Evolutionary conservation across 805 yeast genomes (phyloP).

Genomic region (Nakazawaea holstii): DNA sequence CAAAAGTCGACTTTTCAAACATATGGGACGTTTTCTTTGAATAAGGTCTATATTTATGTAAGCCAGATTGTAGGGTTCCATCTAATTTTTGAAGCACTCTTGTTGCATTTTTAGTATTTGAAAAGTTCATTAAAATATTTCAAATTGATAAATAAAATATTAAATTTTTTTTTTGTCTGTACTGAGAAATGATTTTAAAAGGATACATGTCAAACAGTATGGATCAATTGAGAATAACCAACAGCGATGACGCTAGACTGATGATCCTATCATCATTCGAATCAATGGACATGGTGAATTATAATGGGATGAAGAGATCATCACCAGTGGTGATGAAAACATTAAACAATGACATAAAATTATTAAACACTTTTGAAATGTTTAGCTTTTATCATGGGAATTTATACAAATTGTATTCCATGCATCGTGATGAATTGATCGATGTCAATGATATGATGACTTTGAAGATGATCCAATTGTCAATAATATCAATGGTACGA

Average conservation of each 20-base stretch:
- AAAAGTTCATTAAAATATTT: too few species aligned
- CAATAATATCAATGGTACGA: background rate
- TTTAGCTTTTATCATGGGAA: constrained; percentile 17
- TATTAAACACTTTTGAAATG: constrained; percentile 17
- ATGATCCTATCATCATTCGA: background rate
- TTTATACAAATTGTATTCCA: background rate
- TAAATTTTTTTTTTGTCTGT: too few species aligned
- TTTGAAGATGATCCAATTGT: constrained; percentile 8
- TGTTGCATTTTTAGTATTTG: too few species aligned
- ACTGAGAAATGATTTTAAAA: background rate
- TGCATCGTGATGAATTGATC: background rate
- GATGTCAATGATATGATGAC: background rate
- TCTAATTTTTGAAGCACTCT: too few species aligned
- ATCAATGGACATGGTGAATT: constrained; percentile 1
- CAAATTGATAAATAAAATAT: too few species aligned
- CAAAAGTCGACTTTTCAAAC: too few species aligned
- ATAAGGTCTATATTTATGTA: too few species aligned
- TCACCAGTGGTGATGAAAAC: background rate
- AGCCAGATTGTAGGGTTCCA: too few species aligned
- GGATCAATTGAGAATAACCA: background rate
- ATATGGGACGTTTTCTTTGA: too few species aligned
- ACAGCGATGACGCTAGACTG: background rate
- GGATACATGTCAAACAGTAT: background rate
- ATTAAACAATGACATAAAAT: background rate
- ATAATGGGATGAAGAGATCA: background rate